Conservation (phyloP, 2,329 filamentous ascomycete species). For the Colletotrichum phormii region DNA sequence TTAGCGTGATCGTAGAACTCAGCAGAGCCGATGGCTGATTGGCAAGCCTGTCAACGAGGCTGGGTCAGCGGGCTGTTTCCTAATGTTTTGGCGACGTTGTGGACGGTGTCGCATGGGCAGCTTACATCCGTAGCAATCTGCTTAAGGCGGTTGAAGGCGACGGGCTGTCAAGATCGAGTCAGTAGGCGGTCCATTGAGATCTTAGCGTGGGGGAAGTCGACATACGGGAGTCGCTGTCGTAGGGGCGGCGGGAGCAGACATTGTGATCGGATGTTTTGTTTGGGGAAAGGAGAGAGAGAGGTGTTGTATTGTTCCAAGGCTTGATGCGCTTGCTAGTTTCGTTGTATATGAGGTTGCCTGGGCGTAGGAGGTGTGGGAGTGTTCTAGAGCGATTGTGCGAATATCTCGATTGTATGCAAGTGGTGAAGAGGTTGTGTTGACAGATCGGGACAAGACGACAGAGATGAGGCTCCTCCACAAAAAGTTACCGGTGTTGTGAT, state of each 20-base stretch:
- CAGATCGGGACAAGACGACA: constrained; percentile 11
- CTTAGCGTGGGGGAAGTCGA: background rate
- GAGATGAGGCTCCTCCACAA: constrained; percentile 26
- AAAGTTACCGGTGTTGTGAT: constrained; percentile 31
- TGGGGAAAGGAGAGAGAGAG: background rate
- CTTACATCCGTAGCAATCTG: constrained; percentile 88
- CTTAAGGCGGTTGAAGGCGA: constrained; percentile 80
- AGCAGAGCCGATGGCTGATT: constrained; percentile 77
- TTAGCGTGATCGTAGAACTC: constrained; percentile 89
- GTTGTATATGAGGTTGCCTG: background rate
- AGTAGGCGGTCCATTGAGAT: background rate
- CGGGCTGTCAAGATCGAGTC: constrained; percentile 65
- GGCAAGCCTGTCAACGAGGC: constrained; percentile 75
- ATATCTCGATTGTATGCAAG: background rate
- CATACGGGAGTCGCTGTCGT: constrained; percentile 26
- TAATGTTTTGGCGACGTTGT: background rate
- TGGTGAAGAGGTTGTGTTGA: constrained; percentile 23
- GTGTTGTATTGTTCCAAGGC: background rate
- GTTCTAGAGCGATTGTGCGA: background rate
- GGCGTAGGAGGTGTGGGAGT: background rate
- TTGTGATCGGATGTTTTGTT: constrained; percentile 15
- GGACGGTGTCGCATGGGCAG: constrained; percentile 36
- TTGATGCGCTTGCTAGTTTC: background rate
- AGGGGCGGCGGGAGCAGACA: constrained; percentile 21
- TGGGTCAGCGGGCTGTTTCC: constrained; percentile 35